Conservation (phyloP, 2,329 filamentous ascomycete species). For the Colletotrichum somersetense region DNA sequence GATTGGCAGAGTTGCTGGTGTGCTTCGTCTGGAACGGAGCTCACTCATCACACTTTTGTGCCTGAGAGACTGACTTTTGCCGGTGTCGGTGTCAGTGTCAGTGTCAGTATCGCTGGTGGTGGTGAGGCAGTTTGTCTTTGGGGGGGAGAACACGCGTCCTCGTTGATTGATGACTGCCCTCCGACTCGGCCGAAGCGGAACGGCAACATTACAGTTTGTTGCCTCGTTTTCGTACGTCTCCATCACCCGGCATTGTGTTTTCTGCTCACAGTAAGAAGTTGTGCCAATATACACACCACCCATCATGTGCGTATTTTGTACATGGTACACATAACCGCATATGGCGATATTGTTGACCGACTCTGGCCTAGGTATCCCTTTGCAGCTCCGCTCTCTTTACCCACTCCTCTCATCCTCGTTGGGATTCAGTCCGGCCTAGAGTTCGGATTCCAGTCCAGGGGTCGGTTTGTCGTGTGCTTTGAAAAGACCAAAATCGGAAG, state of each 20-base stretch:
- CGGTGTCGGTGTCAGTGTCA: neutral
- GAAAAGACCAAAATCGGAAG: slow-evolving; percentile 26
- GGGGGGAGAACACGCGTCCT: neutral
- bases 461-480: slow-evolving; percentile 7
- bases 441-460: slow-evolving; percentile 6
- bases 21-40: slow-evolving; percentile 9
- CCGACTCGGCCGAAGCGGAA: slow-evolving; percentile 17
- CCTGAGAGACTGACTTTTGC: neutral
- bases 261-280: neutral
- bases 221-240: slow-evolving; percentile 12
- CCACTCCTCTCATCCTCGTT: neutral
- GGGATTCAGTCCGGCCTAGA: neutral
- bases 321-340: neutral
- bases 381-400: neutral
- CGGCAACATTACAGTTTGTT: slow-evolving; percentile 25
- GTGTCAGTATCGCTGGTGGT: neutral
- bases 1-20: slow-evolving; percentile 5
- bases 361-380: neutral
- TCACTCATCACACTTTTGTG: slow-evolving; percentile 19
- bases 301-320: neutral
- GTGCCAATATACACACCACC: neutral
- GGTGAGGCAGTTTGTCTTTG: neutral
- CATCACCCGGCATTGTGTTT: neutral
- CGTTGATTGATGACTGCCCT: slow-evolving; percentile 7
- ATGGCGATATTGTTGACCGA: slow-evolving; percentile 1